These are phyloP conservation scores for Chaetoceros tenuissimus DNA, from an alignment of 108 stramenopile genomes.

Conservation along the genomic window DNA sequence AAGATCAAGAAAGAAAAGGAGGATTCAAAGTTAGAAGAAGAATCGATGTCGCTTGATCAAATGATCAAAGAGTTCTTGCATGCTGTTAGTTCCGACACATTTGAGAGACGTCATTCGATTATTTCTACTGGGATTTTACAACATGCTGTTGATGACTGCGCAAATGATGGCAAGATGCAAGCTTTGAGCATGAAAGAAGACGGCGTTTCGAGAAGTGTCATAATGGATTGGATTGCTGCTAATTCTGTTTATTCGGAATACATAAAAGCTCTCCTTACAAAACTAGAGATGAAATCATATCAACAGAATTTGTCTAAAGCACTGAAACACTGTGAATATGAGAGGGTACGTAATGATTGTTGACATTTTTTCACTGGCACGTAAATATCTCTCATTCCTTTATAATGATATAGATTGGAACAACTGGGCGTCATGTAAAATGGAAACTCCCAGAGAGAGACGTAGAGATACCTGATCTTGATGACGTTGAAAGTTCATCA, in stretches of 20 bases:
- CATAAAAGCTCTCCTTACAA: conserved; percentile 36
- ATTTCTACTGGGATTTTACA: conserved; percentile 29
- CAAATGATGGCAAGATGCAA: conserved; percentile 10
- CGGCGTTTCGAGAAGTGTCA: conserved; percentile 31
- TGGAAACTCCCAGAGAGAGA: conserved; percentile 33
- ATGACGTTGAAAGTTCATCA: too few relatives aligned
- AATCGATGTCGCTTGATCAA: conserved; percentile 17
- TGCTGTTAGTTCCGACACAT: conserved; percentile 22
- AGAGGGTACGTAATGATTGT: neutral
- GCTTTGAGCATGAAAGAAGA: conserved; percentile 9
- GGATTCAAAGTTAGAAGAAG: conserved; percentile 18
- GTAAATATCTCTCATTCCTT: neutral
- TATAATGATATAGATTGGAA: conserved; percentile 9
- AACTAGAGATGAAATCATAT: conserved; percentile 42
- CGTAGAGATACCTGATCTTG: too few relatives aligned
- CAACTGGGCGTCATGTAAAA: conserved; percentile 36
- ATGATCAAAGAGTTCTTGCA: conserved; percentile 21
- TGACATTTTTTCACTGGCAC: neutral
- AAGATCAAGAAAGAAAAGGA: conserved; percentile 2
- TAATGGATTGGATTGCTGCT: conserved; percentile 49
- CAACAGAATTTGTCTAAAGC: conserved; percentile 42
- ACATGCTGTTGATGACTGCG: conserved; percentile 32
- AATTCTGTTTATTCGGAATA: conserved; percentile 22
- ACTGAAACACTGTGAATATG: conserved; percentile 34
- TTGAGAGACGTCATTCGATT: conserved; percentile 44